A percentile compares a stretch with the other conserved stretches of the same genome.
These are phyloP conservation scores for Creolimax fragrantissima DNA, from an alignment of 78 protist genomes.

Conservation along the genomic window DNA sequence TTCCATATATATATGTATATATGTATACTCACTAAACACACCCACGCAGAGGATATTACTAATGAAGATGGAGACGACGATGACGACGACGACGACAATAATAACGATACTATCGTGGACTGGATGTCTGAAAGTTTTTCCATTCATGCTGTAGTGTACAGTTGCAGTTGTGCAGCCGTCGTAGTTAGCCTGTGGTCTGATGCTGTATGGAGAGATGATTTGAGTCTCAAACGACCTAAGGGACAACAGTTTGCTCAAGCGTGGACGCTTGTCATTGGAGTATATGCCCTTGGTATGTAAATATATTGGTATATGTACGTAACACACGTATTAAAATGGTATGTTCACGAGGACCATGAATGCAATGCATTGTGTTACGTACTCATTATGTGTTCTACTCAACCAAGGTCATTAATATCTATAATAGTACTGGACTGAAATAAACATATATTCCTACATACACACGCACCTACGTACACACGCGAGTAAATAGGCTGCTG, in stretches of 20 bases:
- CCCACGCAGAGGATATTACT: too few relatives aligned
- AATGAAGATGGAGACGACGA: too few relatives aligned
- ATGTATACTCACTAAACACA: too few relatives aligned
- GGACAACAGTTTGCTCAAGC: neutral
- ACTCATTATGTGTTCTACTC: too few relatives aligned
- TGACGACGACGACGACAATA: too few relatives aligned
- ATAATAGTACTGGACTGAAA: neutral
- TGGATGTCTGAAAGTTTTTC: neutral
- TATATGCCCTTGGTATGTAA: neutral
- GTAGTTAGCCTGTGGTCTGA: neutral
- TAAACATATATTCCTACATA: neutral
- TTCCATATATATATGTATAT: neutral
- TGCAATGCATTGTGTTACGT: too few relatives aligned
- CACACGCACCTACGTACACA: neutral
- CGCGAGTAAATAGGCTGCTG: neutral
- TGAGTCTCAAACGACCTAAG: neutral
- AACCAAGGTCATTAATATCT: neutral
- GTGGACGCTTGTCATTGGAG: neutral
- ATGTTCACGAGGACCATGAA: too few relatives aligned
- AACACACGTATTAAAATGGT: too few relatives aligned
- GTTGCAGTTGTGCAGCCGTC: neutral
- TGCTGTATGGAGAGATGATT: neutral
- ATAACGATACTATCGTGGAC: neutral
- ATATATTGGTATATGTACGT: neutral
- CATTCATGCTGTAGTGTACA: neutral